These are phyloP conservation scores for Canavalia ensiformis DNA, from an alignment of 306 rosid genomes.

Conservation along the genomic window DNA sequence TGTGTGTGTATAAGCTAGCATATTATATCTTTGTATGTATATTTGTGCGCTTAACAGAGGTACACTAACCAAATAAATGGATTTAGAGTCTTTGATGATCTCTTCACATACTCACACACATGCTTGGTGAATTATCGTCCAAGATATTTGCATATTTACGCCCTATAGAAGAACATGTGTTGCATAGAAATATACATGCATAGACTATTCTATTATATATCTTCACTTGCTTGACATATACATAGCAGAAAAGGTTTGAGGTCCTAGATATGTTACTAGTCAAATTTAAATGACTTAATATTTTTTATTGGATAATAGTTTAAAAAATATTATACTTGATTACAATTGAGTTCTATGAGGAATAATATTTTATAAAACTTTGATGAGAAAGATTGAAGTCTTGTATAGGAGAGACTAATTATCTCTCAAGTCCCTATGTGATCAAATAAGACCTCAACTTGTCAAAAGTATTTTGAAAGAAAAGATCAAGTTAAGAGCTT, in stretches of 20 bases:
- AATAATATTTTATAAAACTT: neutral
- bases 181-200: no score
- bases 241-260: neutral
- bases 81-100: neutral
- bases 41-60: no score
- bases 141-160: no score
- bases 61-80: no score
- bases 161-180: no score
- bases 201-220: neutral
- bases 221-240: no score
- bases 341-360: neutral
- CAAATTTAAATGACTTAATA: neutral
- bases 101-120: neutral
- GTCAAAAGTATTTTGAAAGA: neutral
- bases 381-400: neutral
- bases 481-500: neutral
- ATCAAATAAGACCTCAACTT: neutral
- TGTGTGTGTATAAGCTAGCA: no score
- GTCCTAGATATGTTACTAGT: neutral
- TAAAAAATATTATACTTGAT: neutral
- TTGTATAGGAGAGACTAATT: neutral
- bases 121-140: no score
- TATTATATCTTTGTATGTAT: no score
- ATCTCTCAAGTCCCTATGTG: no score
- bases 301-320: no score